Conservation (phyloP, 2,329 filamentous ascomycete genomes). For the Pleurostoma richardsiae region DNA sequence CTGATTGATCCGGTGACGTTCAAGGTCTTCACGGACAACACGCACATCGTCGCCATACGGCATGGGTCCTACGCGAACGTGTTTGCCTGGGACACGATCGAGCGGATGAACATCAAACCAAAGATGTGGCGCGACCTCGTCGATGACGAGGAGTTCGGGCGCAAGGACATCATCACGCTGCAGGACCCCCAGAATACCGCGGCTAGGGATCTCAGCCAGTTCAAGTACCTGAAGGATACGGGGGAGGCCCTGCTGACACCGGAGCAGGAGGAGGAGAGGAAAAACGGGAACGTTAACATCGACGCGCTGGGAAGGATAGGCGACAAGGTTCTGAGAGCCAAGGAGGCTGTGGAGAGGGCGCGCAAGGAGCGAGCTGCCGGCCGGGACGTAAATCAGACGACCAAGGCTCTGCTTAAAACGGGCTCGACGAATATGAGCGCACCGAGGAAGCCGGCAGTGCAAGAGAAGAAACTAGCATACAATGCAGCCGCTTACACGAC, state of each 20-base stretch:
- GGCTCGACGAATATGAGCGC: slow-evolving; percentile 16
- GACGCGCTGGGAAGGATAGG: slow-evolving; percentile 71
- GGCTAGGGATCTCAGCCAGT: slow-evolving; percentile 75
- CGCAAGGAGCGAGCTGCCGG: slow-evolving; percentile 65
- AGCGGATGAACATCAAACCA: slow-evolving; percentile 91
- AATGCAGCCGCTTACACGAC: slow-evolving; percentile 91
- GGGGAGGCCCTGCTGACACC: slow-evolving; percentile 61
- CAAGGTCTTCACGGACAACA: slow-evolving; percentile 97
- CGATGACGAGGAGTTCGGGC: slow-evolving; percentile 78
- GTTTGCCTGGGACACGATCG: slow-evolving; percentile 92
- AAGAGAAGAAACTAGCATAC: slow-evolving; percentile 60
- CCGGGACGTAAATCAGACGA: slow-evolving; percentile 50
- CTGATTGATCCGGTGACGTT: slow-evolving; percentile 95
- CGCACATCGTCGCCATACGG: slow-evolving; percentile 85
- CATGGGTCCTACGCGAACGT: slow-evolving; percentile 85
- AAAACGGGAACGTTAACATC: slow-evolving; percentile 68
- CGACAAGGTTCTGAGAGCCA: slow-evolving; percentile 83
- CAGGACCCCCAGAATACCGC: slow-evolving; percentile 93
- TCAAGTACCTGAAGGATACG: slow-evolving; percentile 86
- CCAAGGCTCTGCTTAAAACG: slow-evolving; percentile 28
- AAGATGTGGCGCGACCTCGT: slow-evolving; percentile 94
- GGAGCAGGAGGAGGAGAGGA: slow-evolving; percentile 64
- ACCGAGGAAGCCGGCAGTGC: slow-evolving; percentile 39
- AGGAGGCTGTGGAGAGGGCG: slow-evolving; percentile 88
- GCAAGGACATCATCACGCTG: slow-evolving; percentile 90